Percentiles rank a stretch among this genome's conserved stretches.
phyloP scores from a whole-genome alignment of 1,139 yeast species.

The Geotrichum candidum region DNA sequence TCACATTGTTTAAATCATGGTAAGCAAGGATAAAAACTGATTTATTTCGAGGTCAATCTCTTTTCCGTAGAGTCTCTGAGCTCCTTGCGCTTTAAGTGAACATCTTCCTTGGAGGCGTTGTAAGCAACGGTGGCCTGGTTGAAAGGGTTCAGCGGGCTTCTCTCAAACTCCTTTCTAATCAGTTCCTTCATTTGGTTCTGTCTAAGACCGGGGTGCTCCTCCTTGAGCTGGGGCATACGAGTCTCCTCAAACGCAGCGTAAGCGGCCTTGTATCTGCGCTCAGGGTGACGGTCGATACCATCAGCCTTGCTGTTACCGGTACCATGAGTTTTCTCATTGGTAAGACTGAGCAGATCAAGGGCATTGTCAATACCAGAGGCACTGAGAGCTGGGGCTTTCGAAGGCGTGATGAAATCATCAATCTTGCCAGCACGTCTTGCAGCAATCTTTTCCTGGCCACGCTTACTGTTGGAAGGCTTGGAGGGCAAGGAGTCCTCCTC shows the following conservation, averaged over 20 bases:
- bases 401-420: slow-evolving; percentile 40
- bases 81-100: slow-evolving; percentile 45
- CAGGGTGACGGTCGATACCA: slow-evolving; percentile 81
- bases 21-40: background rate
- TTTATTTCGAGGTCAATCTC: slow-evolving; percentile 21
- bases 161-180: slow-evolving; percentile 73
- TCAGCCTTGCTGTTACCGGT: slow-evolving; percentile 46
- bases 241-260: slow-evolving; percentile 63
- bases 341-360: slow-evolving; percentile 64
- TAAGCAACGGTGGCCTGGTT: slow-evolving; percentile 63
- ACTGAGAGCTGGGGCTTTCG: slow-evolving; percentile 43
- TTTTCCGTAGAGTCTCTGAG: slow-evolving; percentile 41
- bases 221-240: slow-evolving; percentile 65
- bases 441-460: slow-evolving; percentile 70
- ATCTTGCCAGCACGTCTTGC: slow-evolving; percentile 58
- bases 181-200: slow-evolving; percentile 72
- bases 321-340: slow-evolving; percentile 21
- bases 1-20: background rate
- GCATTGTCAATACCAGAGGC: slow-evolving; percentile 79
- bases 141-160: slow-evolving; percentile 77
- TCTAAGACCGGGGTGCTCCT: slow-evolving; percentile 76
- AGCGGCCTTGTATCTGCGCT: slow-evolving; percentile 83
- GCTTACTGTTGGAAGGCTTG: slow-evolving; percentile 52
- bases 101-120: slow-evolving; percentile 58
- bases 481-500: slow-evolving; percentile 61